Percentiles rank a stretch among this genome's conserved stretches.
phyloP scores from a whole-genome alignment of 179 eudicot genomes.

The Drosera spatulata region DNA sequence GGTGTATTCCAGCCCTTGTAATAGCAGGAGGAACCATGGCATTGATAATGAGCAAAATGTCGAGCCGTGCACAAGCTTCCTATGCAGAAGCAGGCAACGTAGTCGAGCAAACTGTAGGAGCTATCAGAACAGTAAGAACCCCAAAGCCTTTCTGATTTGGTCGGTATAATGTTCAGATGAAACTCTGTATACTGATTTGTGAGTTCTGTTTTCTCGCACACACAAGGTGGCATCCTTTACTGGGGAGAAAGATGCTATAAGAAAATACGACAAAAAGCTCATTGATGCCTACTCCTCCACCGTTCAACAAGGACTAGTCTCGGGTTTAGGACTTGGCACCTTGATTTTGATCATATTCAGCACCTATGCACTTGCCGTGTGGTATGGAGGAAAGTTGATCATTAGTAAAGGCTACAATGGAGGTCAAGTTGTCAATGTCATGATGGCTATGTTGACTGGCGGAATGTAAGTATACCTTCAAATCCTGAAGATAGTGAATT shows the following conservation, averaged over 20 bases:
- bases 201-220: too few species aligned
- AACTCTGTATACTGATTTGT: too few species aligned
- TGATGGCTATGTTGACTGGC: slow-evolving; percentile 28
- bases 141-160: too few species aligned
- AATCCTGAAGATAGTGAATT: not conserved
- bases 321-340: slow-evolving; percentile 29
- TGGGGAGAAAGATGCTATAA: slow-evolving; percentile 32
- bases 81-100: slow-evolving; percentile 42
- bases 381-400: slow-evolving; percentile 38
- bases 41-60: slow-evolving; percentile 25
- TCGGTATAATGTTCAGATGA: slow-evolving; percentile 4
- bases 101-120: slow-evolving; percentile 56
- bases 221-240: slow-evolving; percentile 30
- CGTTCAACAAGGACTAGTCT: slow-evolving; percentile 28
- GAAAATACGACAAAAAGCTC: slow-evolving; percentile 25
- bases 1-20: slow-evolving; percentile 37
- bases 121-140: slow-evolving; percentile 50
- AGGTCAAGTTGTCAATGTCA: slow-evolving; percentile 27
- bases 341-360: slow-evolving; percentile 20
- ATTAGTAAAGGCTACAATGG: slow-evolving; percentile 21
- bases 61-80: slow-evolving; percentile 40
- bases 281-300: slow-evolving; percentile 23
- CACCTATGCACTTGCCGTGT: slow-evolving; percentile 29
- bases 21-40: slow-evolving; percentile 31
- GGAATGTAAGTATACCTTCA: slow-evolving; percentile 22